Percentiles rank a stretch among this genome's conserved stretches.
These are phyloP conservation scores for Russula sp. DNA, from an alignment of 768 basidiomycete genomes.

Conservation along the genomic window DNA sequence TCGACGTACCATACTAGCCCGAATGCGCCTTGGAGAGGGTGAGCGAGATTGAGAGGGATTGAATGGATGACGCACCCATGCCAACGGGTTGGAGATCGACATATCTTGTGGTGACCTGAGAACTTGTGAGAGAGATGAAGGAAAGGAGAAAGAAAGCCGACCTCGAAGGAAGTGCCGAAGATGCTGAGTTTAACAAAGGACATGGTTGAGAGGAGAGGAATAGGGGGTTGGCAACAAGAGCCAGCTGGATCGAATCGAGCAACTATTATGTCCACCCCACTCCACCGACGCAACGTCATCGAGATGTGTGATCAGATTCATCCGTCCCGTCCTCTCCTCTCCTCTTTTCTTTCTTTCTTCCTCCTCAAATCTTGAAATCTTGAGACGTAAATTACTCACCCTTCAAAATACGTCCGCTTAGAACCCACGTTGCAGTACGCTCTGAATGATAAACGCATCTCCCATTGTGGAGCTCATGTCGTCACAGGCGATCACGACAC, in stretches of 20 bases:
- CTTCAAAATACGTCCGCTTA: neutral
- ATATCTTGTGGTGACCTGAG: conserved; percentile 94
- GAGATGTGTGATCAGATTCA: neutral
- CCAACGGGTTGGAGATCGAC: conserved; percentile 98
- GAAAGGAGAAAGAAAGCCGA: conserved; percentile 33
- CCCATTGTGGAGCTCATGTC: conserved; percentile 15
- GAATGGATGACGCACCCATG: conserved; percentile 69
- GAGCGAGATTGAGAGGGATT: conserved; percentile 3
- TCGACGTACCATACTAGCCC: conserved; percentile 85
- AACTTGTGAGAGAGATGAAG: conserved; percentile 17
- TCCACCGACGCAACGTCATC: conserved; percentile 10
- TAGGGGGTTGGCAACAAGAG: conserved; percentile 10
- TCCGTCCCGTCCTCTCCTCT: neutral
- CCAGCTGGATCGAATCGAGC: conserved; percentile 2
- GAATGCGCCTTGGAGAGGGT: conserved; percentile 75
- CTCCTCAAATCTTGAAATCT: neutral
- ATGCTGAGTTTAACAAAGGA: conserved; percentile 98
- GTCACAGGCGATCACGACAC: conserved; percentile 16
- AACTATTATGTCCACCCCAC: neutral
- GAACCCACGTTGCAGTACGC: neutral
- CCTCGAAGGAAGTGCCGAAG: conserved; percentile 98
- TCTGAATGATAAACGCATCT: neutral
- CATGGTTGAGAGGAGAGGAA: conserved; percentile 44
- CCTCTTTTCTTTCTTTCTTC: neutral
- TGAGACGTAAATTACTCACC: conserved; percentile 7